Evolutionary conservation across 805 yeast species (phyloP), one percentile per base, ranked within the genome.

Genomic region (Candida sithepensis): DNA sequence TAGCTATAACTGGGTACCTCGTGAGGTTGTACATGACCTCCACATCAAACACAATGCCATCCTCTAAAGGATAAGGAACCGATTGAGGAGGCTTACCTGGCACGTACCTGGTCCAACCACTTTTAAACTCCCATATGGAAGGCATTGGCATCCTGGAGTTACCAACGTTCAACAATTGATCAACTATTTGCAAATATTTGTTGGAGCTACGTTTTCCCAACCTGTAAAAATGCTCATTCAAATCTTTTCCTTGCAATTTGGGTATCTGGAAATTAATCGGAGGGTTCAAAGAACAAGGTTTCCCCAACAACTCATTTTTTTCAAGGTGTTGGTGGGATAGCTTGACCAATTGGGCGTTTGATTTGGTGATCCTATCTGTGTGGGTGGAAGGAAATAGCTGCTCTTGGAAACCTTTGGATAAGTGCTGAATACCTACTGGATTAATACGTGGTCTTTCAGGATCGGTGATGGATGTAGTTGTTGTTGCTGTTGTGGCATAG

Each of bases 81-180:
- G 60, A 49, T 19, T 66, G 65, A 0, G 96, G 90, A 0, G 55
- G 52, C 45, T 68, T 60, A 1, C 83, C 84, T 0, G 70, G 68
- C 3, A 68, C 78, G 63, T 94, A 92, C 56, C 85, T 72, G 16
- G 79, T 73, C 98, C 98, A 94, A 7, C 99, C 98, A 2, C 88
- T 65, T 54, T 70, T 60, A 43, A 78, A 63, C 2, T 65, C 46
- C 90, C 96, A 88, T 2, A 68, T 47, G 5, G 56, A 20, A 0
- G 90, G 88, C 26, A 49, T 39, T 16, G 50, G 78, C 42, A 67
- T 56, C 40, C 44, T 61, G 16, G 52, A 69, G 55, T 60, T 46
- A 2, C 64, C 77, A 22, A 64, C 51, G 1, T 50, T 53, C 1
- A 70, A 63, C 42, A 88, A 75, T 4, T 68, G 55, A 18, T 74